phyloP scores from a whole-genome alignment of 805 yeast genomes.

The Cephaloascus fragrans region DNA sequence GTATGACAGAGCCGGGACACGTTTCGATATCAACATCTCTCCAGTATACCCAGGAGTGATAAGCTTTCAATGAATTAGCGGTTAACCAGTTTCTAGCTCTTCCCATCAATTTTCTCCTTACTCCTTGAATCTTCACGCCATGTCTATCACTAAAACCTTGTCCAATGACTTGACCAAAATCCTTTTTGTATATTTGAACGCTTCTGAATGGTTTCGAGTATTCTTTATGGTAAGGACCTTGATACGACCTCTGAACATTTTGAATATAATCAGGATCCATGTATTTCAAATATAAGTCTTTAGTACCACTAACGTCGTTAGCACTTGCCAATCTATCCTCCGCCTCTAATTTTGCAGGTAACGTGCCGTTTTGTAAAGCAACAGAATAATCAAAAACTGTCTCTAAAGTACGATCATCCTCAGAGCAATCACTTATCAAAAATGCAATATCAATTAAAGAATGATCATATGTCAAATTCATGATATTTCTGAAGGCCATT shows the following conservation, averaged over 20 bases:
- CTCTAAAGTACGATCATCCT: constrained; percentile 54
- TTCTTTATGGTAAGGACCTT: constrained; percentile 54
- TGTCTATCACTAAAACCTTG: constrained; percentile 81
- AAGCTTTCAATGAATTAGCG: constrained; percentile 63
- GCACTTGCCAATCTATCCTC: constrained; percentile 24
- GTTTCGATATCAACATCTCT: constrained; percentile 80
- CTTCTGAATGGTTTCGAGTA: constrained; percentile 66
- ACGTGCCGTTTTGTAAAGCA: constrained; percentile 62
- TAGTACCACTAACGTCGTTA: constrained; percentile 38
- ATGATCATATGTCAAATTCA: constrained; percentile 83
- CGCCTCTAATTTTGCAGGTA: constrained; percentile 36
- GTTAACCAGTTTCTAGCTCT: constrained; percentile 81
- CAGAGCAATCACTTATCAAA: constrained; percentile 71
- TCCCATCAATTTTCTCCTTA: constrained; percentile 77
- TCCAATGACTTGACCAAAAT: constrained; percentile 77
- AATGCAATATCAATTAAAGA: constrained; percentile 71
- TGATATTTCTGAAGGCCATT: constrained; percentile 73
- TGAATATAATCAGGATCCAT: constrained; percentile 59
- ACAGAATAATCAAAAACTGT: constrained; percentile 55
- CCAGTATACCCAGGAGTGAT: constrained; percentile 90
- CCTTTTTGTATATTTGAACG: constrained; percentile 71
- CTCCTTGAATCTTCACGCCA: constrained; percentile 79
- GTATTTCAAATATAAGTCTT: constrained; percentile 56
- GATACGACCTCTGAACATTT: constrained; percentile 47
- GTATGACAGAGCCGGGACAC: constrained; percentile 69